Evolutionary conservation across 371 early-diverging fungal genomes (phyloP).

Genomic region (Blakeslea trispora): DNA sequence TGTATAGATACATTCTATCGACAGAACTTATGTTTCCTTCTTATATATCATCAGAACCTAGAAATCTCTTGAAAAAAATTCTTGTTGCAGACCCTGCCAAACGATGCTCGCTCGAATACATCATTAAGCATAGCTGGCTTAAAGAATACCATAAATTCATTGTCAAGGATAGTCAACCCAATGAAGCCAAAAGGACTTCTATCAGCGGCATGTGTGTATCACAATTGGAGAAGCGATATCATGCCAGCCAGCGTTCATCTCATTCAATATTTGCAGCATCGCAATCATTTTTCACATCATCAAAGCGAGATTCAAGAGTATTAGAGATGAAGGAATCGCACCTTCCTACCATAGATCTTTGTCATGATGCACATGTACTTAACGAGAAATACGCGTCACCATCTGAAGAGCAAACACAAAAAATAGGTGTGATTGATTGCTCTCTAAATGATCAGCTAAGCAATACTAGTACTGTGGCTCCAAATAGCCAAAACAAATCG

Average conservation of each 20-base stretch:
- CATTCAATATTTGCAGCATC: too few species aligned
- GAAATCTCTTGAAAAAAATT: slow-evolving; percentile 62
- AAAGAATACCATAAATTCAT: slow-evolving; percentile 55
- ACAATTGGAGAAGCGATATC: too few species aligned
- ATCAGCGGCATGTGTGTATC: slow-evolving; percentile 5
- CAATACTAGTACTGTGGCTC: slow-evolving; percentile 12
- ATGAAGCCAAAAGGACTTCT: slow-evolving; percentile 69
- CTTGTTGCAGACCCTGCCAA: slow-evolving; percentile 62
- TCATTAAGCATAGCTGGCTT: slow-evolving; percentile 73
- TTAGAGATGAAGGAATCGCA: slow-evolving; percentile 9
- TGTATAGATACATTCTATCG: slow-evolving; percentile 94
- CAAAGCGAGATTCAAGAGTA: slow-evolving; percentile 4
- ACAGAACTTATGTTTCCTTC: slow-evolving; percentile 42
- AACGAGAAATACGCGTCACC: slow-evolving; percentile 13
- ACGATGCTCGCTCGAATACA: slow-evolving; percentile 62
- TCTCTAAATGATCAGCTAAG: slow-evolving; percentile 12
- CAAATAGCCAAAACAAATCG: slow-evolving; percentile 2
- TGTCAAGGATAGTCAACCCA: slow-evolving; percentile 62
- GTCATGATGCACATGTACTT: slow-evolving; percentile 12
- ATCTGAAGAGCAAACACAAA: background rate
- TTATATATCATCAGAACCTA: background rate
- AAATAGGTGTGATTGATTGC: slow-evolving; percentile 1
- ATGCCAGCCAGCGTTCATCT: too few species aligned
- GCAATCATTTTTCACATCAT: slow-evolving; percentile 5
- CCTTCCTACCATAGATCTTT: slow-evolving; percentile 8